Base-by-base conservation (phyloP, 1,284 basidiomycete genomes). In the Coriolopsis trogii region DNA sequence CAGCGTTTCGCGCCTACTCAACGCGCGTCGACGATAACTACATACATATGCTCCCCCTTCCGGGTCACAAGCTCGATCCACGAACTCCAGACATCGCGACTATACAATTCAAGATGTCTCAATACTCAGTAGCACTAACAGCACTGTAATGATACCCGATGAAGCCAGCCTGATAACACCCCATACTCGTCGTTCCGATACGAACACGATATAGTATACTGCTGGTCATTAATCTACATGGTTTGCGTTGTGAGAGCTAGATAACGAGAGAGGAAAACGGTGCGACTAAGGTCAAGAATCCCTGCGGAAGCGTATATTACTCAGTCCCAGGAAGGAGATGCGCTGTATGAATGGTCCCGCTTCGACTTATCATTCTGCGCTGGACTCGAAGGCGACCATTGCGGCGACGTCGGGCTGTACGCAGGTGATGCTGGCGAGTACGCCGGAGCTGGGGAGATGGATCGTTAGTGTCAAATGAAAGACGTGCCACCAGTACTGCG, bases 371-470 rank as follows among this genome's bases (percentile, higher is more conserved):
- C 39, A 67, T 13, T 60, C 59, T 70, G 86, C 20, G 81, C 74
- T n/a, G 89, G 87, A 58, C 88, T 91, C 29, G 86, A 82, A 9
- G 87, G 88, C n/a, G 87, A 88, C 86, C 87, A 91, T 41, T 79
- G 76, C 23, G 89, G 89, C 10, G 89, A 92, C 1, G 89, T 87
- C 30, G 89, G 89, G 61, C 88, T 90, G 67, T 91, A 92, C 18
- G 86, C 87, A 31, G 89, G 89, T 26, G 89, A 91, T 9, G 88
- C 85, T n/a, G 89, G 89, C 34, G 89, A 90, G 71, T 91, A 91
- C 34, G 86, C 80, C 16, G 56, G 60, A 49, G 63, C 46, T 63
- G 51, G 10, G 16, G 16, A 23, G 20, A 21, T 13, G 25, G 51
- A n/a, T 10, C 30, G 34, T 56, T 38, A 62, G 50, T 13, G n/a